These are phyloP conservation scores for Nematocida sp. DNA, from an alignment of 371 early-diverging fungal species.

Conservation along the genomic window DNA sequence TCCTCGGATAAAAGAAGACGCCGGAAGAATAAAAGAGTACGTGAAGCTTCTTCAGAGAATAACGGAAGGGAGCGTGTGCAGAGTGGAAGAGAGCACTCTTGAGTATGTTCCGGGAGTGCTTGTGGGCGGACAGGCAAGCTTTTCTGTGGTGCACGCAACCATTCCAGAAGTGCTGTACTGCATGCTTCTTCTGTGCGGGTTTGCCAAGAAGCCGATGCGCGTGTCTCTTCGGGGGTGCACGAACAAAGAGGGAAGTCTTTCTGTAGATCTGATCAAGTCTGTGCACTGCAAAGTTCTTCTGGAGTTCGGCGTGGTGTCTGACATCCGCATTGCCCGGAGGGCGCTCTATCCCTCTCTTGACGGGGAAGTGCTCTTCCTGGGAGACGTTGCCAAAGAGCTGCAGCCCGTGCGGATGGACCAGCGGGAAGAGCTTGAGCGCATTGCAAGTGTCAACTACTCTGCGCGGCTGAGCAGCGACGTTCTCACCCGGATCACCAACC, in stretches of 20 bases:
- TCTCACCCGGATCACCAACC: conserved; percentile 16
- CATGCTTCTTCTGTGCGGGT: background rate
- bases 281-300: conserved; percentile 34
- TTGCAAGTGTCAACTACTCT: conserved; percentile 42
- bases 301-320: conserved; percentile 34
- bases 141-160: background rate
- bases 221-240: conserved; percentile 1
- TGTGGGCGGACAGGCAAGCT: background rate
- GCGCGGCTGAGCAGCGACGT: conserved; percentile 14
- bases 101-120: background rate
- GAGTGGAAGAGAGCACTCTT: background rate
- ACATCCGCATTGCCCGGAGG: conserved; percentile 24
- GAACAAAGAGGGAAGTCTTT: background rate
- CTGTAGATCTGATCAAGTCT: conserved; percentile 19
- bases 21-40: background rate
- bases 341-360: conserved; percentile 24
- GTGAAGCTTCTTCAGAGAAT: background rate
- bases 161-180: background rate
- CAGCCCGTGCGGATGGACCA: background rate
- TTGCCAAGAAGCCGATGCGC: background rate
- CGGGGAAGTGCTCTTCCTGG: conserved; percentile 28
- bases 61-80: background rate
- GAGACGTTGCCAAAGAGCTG: background rate
- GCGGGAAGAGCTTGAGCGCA: conserved; percentile 21
- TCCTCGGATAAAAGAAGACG: background rate